Evolutionary conservation across 768 basidiomycete genomes (phyloP), one percentile per base, ranked within the genome.

Genomic region (Boletus huronensis): DNA sequence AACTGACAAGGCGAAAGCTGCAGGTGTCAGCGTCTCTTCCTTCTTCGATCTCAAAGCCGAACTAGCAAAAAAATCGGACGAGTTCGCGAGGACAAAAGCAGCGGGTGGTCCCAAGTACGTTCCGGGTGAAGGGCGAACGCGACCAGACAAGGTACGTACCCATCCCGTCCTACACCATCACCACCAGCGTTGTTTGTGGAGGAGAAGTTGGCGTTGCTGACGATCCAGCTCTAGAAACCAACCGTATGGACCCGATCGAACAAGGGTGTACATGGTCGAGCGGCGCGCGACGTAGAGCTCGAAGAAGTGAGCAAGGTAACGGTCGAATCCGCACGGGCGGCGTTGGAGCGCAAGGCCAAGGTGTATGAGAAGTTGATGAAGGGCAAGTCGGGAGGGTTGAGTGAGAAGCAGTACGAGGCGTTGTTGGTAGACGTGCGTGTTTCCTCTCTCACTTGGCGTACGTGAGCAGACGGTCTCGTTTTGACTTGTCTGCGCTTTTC

Each of bases 41-140:
- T 89, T 92, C 68, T 81, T 91, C n/a, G 88, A 92, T 63, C 82
- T 94, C 40, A 89, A 87, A 57, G 85, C 79, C 8, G 75, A 81
- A 50, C 67, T 83, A 2, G 72, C 72, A 1, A 77, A 75, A 56
- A 69, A 75, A 50, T 75, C 79, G 52, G 77, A 87, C 17, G 84
- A 87, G 57, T 77, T 90, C 31, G 70, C 82, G 17, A 87, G 82
- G 64, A 78, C 79, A 52, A 90, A 87, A 62, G 82, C 79, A 11
- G 71, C 80, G 14, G 87, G 87, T 13, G 75, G 74, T 28, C 58
- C 64, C 23, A 77, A 74, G 31, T 69, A 74, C n/a, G 67, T 83
- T 23, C 76, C 83, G 6, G 87, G 85, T 10, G 84, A 83, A 31
- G 75, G 83, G 17, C 61, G 64, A 16, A 82, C 83, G 65, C 76